phyloP scores from a whole-genome alignment of 1,284 basidiomycete species.

The Puccinia horiana region DNA sequence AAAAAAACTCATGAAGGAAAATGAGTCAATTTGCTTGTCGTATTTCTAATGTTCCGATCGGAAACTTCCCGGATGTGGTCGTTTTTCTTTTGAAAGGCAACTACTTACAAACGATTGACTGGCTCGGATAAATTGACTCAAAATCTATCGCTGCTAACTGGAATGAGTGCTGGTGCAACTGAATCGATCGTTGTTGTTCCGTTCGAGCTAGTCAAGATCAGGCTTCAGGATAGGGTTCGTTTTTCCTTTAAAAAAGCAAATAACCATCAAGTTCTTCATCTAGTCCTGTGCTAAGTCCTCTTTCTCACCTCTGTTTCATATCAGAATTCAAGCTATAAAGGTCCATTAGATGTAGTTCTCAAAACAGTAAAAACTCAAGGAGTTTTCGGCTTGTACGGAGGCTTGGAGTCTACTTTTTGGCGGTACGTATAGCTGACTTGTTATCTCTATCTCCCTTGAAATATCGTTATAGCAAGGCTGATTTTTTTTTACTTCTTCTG shows the following conservation, averaged over 20 bases:
- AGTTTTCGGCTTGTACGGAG: slow-evolving; percentile 78
- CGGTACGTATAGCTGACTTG: slow-evolving; percentile 62
- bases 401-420: slow-evolving; percentile 96
- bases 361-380: slow-evolving; percentile 77
- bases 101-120: slow-evolving; percentile 59
- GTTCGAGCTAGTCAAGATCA: slow-evolving; percentile 88
- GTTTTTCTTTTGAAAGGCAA: slow-evolving; percentile 17
- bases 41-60: neutral
- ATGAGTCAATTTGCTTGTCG: neutral
- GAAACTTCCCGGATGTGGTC: neutral
- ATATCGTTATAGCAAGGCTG: neutral
- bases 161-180: slow-evolving; percentile 89
- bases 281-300: neutral
- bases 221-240: slow-evolving; percentile 92
- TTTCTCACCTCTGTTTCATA: neutral
- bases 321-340: slow-evolving; percentile 62
- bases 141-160: slow-evolving; percentile 79
- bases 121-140: slow-evolving; percentile 85
- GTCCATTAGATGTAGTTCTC: slow-evolving; percentile 85
- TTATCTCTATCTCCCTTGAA: neutral
- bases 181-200: slow-evolving; percentile 84
- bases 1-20: slow-evolving; percentile 46
- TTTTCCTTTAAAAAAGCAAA: slow-evolving; percentile 54
- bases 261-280: neutral
- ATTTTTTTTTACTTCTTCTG: neutral